phyloP scores from a whole-genome alignment of 2,329 filamentous ascomycete genomes.

The Myriosclerotinia scirpicola region DNA sequence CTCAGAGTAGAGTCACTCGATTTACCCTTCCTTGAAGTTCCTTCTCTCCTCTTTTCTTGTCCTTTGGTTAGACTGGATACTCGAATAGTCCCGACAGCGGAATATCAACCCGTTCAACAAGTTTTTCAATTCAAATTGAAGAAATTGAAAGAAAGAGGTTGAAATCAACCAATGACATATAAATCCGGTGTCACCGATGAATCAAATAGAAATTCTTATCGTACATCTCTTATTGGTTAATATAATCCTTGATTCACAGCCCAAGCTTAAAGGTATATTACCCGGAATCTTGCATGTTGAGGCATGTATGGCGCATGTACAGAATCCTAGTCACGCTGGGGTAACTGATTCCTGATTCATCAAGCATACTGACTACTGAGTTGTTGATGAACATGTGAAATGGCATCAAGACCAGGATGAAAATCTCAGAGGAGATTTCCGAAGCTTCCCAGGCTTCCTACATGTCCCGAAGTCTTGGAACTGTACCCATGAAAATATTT shows the following conservation, averaged over 20 bases:
- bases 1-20: background rate
- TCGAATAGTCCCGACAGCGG: background rate
- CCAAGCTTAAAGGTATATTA: conserved; percentile 4
- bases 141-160: background rate
- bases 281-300: conserved; percentile 5
- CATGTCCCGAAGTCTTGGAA: conserved; percentile 15
- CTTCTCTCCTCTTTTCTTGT: conserved; percentile 3
- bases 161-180: background rate
- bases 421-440: background rate
- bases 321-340: conserved; percentile 5
- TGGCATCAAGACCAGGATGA: background rate
- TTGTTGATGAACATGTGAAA: background rate
- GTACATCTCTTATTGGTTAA: conserved; percentile 16
- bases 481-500: conserved; percentile 24
- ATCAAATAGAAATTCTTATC: conserved; percentile 26
- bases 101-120: background rate
- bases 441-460: conserved; percentile 8
- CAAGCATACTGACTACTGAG: no score
- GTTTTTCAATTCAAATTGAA: background rate
- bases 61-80: background rate
- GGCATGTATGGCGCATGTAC: conserved; percentile 18
- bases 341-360: background rate
- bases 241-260: background rate
- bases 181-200: conserved; percentile 22
- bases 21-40: no score